Conservation (phyloP, 1,284 basidiomycete species). For the Flammula alnicola region DNA sequence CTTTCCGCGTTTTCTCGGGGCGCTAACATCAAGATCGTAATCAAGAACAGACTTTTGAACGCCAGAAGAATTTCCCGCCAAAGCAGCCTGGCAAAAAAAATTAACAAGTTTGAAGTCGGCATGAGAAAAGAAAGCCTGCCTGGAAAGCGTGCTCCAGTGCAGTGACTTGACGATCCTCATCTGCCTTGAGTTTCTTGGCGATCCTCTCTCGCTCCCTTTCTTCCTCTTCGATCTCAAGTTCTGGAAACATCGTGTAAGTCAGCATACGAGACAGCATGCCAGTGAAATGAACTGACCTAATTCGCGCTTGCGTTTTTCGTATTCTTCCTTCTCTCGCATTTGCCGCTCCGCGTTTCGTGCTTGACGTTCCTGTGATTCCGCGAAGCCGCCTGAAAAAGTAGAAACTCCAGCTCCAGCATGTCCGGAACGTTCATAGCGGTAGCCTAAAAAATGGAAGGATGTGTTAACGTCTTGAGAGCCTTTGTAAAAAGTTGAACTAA, state of each 20-base stretch:
- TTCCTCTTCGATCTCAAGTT: conserved; percentile 36
- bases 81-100: conserved; percentile 26
- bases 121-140: conserved; percentile 20
- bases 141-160: conserved; percentile 36
- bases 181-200: conserved; percentile 30
- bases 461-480: conserved; percentile 8
- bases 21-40: conserved; percentile 36
- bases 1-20: conserved; percentile 30
- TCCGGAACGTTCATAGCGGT: conserved; percentile 30
- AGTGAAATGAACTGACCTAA: conserved; percentile 30
- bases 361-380: conserved; percentile 26
- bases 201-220: conserved; percentile 30
- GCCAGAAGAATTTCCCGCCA: conserved; percentile 30
- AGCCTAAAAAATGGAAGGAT: conserved; percentile 24
- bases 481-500: conserved; percentile 21
- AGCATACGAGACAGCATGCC: conserved; percentile 1
- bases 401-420: conserved; percentile 19
- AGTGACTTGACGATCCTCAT: conserved; percentile 27
- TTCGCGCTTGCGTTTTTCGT: conserved; percentile 35
- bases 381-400: conserved; percentile 25
- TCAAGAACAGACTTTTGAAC: conserved; percentile 33
- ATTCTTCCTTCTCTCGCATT: conserved; percentile 35
- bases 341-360: conserved; percentile 28
- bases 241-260: conserved; percentile 22
- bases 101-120: neutral